Base-by-base conservation (phyloP, 1,139 yeast species). In the Sugiyamaella japonica region DNA sequence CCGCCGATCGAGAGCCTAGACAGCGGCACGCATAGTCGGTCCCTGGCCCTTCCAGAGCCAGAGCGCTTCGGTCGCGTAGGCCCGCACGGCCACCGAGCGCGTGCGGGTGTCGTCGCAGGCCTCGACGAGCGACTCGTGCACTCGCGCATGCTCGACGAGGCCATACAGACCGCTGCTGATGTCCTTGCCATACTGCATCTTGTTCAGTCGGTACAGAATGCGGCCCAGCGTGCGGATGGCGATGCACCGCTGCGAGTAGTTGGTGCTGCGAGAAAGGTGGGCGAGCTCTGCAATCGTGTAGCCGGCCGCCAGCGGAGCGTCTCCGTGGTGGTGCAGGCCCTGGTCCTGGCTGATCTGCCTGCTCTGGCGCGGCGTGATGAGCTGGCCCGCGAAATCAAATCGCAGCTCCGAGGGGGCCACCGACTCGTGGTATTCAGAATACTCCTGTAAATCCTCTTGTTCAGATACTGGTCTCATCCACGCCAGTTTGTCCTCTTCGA, bases 281-380 rank as follows among this genome's bases (percentile, higher is more conserved):
- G 87, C 86, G 51, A 93, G 76, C 67, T 93, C 99, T 1, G 82
- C 76, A 23, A 93, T 70, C 0, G 98, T 90, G 69, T 93, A 93
- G 0, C 99, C 99, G 0, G 99, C 96, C 54, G 91, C 76, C 45
- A 85, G 84, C 0, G 98, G 97, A 54, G 85, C 83, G 23, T 86
- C 89, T 0, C 97, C 81, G 69, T 93, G 99, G 68, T 93, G 98
- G 65, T 90, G 97, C 23, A 93, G 77, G 0, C 97, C 99, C 50
- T 82, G 70, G 45, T 79, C 76, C 0, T 86, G 77, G 2, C 82
- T 78, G 7, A 83, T 76, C 2, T 66, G 61, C 3, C 72, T 63
- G 37, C 77, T 68, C 59, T 73, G 70, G 31, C 76, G 66, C 40
- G 84, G 79, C 39, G 86, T 82, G 2, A 93, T 75, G 53, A 93